Evolutionary conservation across 306 rosid genomes (phyloP).

Genomic region (Ziziphus jujuba): DNA sequence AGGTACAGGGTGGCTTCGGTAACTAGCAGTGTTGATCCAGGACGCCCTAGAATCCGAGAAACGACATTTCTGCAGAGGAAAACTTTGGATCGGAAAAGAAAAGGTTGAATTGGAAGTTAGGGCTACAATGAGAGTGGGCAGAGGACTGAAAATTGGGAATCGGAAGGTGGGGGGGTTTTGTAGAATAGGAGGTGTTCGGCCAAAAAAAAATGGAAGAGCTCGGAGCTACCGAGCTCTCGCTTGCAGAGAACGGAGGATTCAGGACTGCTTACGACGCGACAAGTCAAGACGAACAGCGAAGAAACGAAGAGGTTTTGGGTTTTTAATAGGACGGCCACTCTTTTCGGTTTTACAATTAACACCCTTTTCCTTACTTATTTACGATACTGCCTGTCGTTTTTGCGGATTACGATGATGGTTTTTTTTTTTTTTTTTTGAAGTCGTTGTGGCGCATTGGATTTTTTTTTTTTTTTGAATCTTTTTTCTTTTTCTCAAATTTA

Average conservation of each 20-base stretch:
- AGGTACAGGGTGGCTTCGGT: slow-evolving; percentile 44
- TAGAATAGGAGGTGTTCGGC: not conserved
- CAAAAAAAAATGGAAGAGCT: not conserved
- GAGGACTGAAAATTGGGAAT: slow-evolving; percentile 17
- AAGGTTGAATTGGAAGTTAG: slow-evolving; percentile 36
- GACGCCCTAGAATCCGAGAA: slow-evolving; percentile 41
- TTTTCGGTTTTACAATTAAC: not conserved
- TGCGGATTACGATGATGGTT: not conserved
- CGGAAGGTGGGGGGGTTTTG: not conserved
- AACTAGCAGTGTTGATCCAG: slow-evolving; percentile 14
- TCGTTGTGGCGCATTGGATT: not conserved
- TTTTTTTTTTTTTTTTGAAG: not conserved
- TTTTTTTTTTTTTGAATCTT: not conserved
- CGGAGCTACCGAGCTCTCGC: slow-evolving; percentile 6
- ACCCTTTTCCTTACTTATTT: slow-evolving; percentile 9
- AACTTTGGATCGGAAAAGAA: slow-evolving; percentile 26
- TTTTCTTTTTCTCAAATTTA: too few relatives aligned
- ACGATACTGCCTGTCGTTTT: slow-evolving; percentile 17
- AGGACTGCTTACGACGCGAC: not conserved
- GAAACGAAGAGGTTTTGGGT: not conserved
- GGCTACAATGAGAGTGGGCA: not conserved
- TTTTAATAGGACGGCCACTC: not conserved
- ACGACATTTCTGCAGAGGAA: slow-evolving; percentile 37
- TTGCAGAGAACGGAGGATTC: not conserved
- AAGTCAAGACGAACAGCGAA: not conserved